Evolutionary conservation across 495 filamentous ascomycete genomes (phyloP).

Genomic region (Achaetomiella virescens): DNA sequence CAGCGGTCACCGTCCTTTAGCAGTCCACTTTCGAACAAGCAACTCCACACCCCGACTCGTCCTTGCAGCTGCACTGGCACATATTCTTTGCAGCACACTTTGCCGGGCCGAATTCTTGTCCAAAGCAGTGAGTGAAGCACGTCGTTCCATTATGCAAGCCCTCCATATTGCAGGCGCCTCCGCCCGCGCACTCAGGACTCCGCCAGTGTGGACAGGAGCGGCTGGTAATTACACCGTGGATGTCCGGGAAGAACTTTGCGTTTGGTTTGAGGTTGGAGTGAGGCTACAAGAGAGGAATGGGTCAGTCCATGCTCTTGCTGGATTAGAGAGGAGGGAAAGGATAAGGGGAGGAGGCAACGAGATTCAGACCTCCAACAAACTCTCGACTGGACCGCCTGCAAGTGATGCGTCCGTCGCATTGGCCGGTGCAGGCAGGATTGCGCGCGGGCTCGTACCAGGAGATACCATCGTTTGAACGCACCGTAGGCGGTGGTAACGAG

Average conservation of each 20-base stretch:
- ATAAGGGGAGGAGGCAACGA: too few species aligned
- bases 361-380: not conserved
- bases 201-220: too few species aligned
- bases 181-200: too few species aligned
- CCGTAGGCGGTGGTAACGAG: not conserved
- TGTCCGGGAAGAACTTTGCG: too few species aligned
- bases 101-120: not conserved
- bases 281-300: too few species aligned
- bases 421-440: slow-evolving; percentile 4
- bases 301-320: not conserved
- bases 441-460: not conserved
- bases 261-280: too few species aligned
- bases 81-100: not conserved
- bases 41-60: not conserved
- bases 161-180: not conserved
- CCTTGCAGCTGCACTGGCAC: not conserved
- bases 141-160: not conserved
- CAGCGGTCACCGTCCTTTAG: not conserved
- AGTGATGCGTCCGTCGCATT: not conserved
- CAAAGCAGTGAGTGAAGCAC: not conserved
- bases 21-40: not conserved
- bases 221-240: too few species aligned
- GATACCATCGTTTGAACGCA: not conserved
- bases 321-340: not conserved
- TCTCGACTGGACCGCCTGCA: not conserved